Evolutionary conservation across 2,329 filamentous ascomycete species (phyloP), one percentile per base, ranked within the genome.

Genomic region (Talaromyces atroroseus): DNA sequence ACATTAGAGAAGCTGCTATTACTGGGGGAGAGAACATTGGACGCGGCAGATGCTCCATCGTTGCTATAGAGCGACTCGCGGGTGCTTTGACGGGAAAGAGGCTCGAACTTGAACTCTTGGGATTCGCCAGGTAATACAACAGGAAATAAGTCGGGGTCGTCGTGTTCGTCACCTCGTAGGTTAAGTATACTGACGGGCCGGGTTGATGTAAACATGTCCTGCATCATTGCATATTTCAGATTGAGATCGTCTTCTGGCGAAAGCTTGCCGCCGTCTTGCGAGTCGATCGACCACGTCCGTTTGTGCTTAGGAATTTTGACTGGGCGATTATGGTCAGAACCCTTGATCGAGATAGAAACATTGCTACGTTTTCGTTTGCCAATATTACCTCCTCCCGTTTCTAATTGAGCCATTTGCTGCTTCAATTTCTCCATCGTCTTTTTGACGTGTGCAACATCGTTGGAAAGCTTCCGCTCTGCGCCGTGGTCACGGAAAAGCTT

Each of bases 401-500:
- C 83, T 21, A 80, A 78, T 66, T 96, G 91, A 0, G 87, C 80
- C 59, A 96, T 94, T 67, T 96, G 92, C 68, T 96, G 91, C 72
- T 95, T 95, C 48, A 96, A 77, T 74, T 96, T 97, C 67, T 96
- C 92, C 64, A 97, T 96, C 0, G 88, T 90, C 75, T 96, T 97
- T 73, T 95, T 95, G 61, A 97, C 89, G 66, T 97, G 92, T 0
- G 90, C 89, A 8, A 96, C 83, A 64, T 97, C 92, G 68, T 97
- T 97, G 16, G 92, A 92, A 1, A 97, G 80, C 70, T 97, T 97
- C 51, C 92, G 85, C 72, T 97, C 92, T 0, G 94, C 94, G 23
- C 92, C 92, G 65, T 97, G 94, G 68, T 97, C 92, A 60, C 92
- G 84, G 79, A 97, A 97, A 2, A 97, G 83, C 72, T 97, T 97